These are phyloP conservation scores for Fraxinus americana DNA, from an alignment of 257 asterid genomes.

Conservation along the genomic window DNA sequence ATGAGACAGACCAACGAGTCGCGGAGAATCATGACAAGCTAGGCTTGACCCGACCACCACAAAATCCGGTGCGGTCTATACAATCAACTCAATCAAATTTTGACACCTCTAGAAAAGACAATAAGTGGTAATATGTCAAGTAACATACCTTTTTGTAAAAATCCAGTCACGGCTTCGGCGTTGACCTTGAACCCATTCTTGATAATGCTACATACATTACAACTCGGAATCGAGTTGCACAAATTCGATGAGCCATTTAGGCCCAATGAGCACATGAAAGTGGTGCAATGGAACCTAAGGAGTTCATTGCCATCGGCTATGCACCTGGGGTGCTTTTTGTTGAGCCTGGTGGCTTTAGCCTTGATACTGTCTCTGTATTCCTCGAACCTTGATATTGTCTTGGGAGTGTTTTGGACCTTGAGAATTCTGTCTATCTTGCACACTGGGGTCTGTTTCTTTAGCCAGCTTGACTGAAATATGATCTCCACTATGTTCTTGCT, in stretches of 20 bases:
- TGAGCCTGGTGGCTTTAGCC: conserved; percentile 62
- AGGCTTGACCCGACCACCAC: not conserved
- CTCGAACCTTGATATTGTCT: conserved; percentile 72
- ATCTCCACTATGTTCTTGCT: conserved; percentile 96
- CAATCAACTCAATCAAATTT: not conserved
- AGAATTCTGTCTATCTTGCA: conserved; percentile 82
- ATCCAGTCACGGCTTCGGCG: conserved; percentile 18
- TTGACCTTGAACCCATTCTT: conserved; percentile 64
- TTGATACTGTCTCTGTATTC: conserved; percentile 80
- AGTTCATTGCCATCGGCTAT: conserved; percentile 93
- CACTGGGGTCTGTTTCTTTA: conserved; percentile 66
- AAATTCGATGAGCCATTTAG: conserved; percentile 75
- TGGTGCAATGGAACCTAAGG: conserved; percentile 82
- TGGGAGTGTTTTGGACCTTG: conserved; percentile 77
- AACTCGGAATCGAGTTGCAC: conserved; percentile 68
- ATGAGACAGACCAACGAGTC: not conserved
- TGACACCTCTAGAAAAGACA: not conserved
- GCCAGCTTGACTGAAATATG: conserved; percentile 94
- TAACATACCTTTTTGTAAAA: conserved; percentile 38
- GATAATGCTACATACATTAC: conserved; percentile 63
- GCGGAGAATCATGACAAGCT: not conserved
- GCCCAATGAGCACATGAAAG: conserved; percentile 78
- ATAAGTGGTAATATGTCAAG: not conserved
- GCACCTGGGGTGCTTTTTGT: conserved; percentile 87
- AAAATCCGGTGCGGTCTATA: not conserved